Conservation (phyloP, 179 eudicot genomes). For the Beta corolliflora region DNA sequence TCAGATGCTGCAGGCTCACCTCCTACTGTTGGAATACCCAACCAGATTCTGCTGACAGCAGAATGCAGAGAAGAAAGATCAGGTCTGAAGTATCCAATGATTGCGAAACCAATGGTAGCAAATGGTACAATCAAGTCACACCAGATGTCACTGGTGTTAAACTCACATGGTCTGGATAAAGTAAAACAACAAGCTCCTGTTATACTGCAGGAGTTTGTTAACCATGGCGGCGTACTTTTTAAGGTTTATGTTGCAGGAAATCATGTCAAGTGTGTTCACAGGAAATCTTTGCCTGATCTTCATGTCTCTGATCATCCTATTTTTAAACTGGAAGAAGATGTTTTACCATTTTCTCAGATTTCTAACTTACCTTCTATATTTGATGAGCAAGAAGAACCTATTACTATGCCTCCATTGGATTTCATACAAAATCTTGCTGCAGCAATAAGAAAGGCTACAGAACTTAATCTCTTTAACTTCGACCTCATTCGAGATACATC, state of each 20-base stretch:
- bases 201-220: constrained; percentile 9
- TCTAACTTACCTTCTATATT: constrained; percentile 1
- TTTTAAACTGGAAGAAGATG: neutral
- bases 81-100: neutral
- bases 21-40: neutral
- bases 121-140: constrained; percentile 1
- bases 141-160: neutral
- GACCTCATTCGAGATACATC: constrained; percentile 10
- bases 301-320: neutral
- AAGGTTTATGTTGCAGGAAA: constrained; percentile 18
- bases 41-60: neutral
- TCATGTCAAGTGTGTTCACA: constrained; percentile 1
- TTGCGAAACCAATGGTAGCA: constrained; percentile 1
- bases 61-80: neutral
- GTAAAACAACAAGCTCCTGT: neutral
- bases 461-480: neutral
- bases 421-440: neutral
- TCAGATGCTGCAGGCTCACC: no score
- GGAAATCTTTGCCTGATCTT: constrained; percentile 10
- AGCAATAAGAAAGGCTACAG: neutral
- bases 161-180: neutral
- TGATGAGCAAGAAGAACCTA: neutral
- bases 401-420: neutral
- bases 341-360: constrained; percentile 14
- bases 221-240: constrained; percentile 1